Evolutionary conservation across 176 grass and related monocot genomes (phyloP).

Genomic region (Tillandsia fasciculata): DNA sequence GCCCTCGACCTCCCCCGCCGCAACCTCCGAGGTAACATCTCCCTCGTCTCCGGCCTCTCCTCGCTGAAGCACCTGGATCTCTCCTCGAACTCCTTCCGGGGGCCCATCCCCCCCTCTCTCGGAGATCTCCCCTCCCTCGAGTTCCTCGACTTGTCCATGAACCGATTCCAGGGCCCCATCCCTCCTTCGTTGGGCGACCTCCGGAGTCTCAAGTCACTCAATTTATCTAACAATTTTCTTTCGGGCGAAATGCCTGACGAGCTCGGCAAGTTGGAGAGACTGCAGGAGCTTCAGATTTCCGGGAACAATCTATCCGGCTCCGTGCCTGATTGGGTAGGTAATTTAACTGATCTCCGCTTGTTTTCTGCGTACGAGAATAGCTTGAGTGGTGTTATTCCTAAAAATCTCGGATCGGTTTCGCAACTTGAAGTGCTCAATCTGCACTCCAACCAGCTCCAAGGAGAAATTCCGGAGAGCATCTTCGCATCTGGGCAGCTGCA

Average conservation of each 20-base stretch:
- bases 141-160: slow-evolving; percentile 80
- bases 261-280: slow-evolving; percentile 17
- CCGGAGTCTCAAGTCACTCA: slow-evolving; percentile 39
- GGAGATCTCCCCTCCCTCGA: slow-evolving; percentile 30
- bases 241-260: slow-evolving; percentile 39
- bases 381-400: slow-evolving; percentile 52
- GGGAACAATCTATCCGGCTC: slow-evolving; percentile 66
- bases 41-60: slow-evolving; percentile 22
- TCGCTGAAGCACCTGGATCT: slow-evolving; percentile 53
- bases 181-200: slow-evolving; percentile 27
- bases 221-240: slow-evolving; percentile 76
- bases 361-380: slow-evolving; percentile 83
- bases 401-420: slow-evolving; percentile 42
- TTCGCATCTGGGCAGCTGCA: slow-evolving; percentile 52
- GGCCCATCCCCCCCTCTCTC: slow-evolving; percentile 32
- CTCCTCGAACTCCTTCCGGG: slow-evolving; percentile 53
- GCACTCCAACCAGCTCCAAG: slow-evolving; percentile 78
- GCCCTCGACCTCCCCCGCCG: slow-evolving; percentile 56
- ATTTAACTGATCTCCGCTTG: slow-evolving; percentile 45
- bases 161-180: slow-evolving; percentile 45
- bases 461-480: slow-evolving; percentile 56
- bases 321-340: slow-evolving; percentile 52
- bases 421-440: slow-evolving; percentile 67
- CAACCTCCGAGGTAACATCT: slow-evolving; percentile 52
- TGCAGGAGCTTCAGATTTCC: slow-evolving; percentile 68